Conservation (phyloP, 2,329 filamentous ascomycete species). For the Arachnopeziza araneosa region DNA sequence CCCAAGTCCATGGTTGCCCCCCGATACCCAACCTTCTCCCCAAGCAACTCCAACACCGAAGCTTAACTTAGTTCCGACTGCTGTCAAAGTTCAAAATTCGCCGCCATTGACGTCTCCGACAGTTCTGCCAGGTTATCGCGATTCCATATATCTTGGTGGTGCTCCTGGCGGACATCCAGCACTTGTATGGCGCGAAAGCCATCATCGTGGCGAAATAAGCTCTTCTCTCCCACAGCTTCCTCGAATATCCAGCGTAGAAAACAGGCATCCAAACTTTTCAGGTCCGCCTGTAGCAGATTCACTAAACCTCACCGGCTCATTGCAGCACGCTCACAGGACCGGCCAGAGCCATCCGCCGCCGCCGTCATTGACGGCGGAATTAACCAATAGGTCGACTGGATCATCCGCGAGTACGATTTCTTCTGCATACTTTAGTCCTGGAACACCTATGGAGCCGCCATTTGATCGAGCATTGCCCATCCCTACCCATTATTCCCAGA, state of each 20-base stretch:
- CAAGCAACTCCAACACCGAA: slow-evolving; percentile 10
- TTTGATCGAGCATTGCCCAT: slow-evolving; percentile 26
- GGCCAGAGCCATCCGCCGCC: slow-evolving; percentile 21
- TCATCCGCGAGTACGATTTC: slow-evolving; percentile 25
- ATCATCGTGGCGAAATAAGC: slow-evolving; percentile 15
- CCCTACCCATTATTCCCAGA: slow-evolving; percentile 23
- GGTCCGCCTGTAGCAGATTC: slow-evolving; percentile 11
- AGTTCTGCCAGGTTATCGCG: slow-evolving; percentile 29
- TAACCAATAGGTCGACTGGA: slow-evolving; percentile 22
- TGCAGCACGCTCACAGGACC: slow-evolving; percentile 23
- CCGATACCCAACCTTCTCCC: background rate
- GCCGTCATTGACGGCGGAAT: slow-evolving; percentile 27
- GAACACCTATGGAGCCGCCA: slow-evolving; percentile 28
- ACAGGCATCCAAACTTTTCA: slow-evolving; percentile 17
- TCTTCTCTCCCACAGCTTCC: slow-evolving; percentile 13
- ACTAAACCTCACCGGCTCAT: slow-evolving; percentile 10
- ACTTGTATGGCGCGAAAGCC: slow-evolving; percentile 26
- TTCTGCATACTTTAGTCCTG: slow-evolving; percentile 25
- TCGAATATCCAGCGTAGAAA: slow-evolving; percentile 13
- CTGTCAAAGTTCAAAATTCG: slow-evolving; percentile 13
- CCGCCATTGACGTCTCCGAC: slow-evolving; percentile 17
- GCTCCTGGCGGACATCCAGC: slow-evolving; percentile 15
- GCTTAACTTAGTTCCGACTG: slow-evolving; percentile 3
- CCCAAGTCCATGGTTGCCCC: background rate
- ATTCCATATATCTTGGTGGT: slow-evolving; percentile 21